Evolutionary conservation across 78 protist species (phyloP).

Genomic region (Neovahlkampfia damariscottae): DNA sequence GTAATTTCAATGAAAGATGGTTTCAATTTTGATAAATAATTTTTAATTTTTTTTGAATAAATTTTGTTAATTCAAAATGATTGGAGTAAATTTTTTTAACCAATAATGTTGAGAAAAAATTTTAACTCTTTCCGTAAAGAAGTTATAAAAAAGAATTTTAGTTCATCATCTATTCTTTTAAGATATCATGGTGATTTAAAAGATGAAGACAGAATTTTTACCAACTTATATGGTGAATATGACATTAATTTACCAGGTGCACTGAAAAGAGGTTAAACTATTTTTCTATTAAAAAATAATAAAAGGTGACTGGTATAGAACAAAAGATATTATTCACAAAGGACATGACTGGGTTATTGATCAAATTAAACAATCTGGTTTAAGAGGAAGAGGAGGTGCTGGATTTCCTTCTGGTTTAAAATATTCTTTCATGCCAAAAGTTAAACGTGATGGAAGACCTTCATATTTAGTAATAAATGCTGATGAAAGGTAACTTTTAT

Average conservation of each 20-base stretch:
- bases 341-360: conserved; percentile 72
- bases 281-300: not conserved
- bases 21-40: no score
- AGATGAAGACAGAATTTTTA: conserved; percentile 91
- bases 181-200: conserved; percentile 69
- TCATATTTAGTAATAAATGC: conserved; percentile 96
- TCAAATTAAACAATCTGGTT: conserved; percentile 84
- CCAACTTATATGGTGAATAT: conserved; percentile 87
- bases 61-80: no score
- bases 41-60: no score
- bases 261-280: conserved; percentile 42
- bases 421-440: conserved; percentile 90
- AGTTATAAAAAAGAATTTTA: not conserved
- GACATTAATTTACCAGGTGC: conserved; percentile 73
- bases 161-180: not conserved
- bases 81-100: no score
- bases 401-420: conserved; percentile 98
- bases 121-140: no score
- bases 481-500: no score
- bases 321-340: conserved; percentile 66
- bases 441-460: conserved; percentile 55
- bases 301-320: conserved; percentile 90
- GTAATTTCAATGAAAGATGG: no score
- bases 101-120: no score
- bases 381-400: conserved; percentile 96